Percentiles rank a stretch among this genome's conserved stretches.
phyloP scores from a whole-genome alignment of 345 rosid genomes.

The Salix viminalis region DNA sequence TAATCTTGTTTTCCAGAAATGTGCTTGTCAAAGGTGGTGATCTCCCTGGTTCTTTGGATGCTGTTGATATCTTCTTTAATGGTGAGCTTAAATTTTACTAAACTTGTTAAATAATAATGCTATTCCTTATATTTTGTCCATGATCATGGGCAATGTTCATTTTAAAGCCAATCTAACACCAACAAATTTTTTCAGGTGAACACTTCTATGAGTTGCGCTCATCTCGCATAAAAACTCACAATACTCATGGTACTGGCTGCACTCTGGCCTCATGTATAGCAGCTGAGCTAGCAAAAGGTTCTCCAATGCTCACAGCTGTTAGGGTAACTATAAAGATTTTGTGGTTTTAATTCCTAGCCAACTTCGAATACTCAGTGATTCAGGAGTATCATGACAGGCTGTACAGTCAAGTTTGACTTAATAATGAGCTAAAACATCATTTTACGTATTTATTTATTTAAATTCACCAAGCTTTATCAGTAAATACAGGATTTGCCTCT shows the following conservation, averaged over 20 bases:
- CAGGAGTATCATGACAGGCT: background rate
- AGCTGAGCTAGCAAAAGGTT: constrained; percentile 94
- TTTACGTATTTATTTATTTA: background rate
- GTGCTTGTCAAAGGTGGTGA: constrained; percentile 97
- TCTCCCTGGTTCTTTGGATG: constrained; percentile 76
- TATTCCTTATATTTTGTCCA: background rate
- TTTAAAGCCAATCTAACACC: background rate
- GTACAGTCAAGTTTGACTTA: background rate
- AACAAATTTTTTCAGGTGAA: constrained; percentile 41
- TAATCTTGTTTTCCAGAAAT: constrained; percentile 42
- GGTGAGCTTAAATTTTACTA: constrained; percentile 36
- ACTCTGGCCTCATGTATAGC: constrained; percentile 96
- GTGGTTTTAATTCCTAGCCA: background rate
- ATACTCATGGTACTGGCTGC: constrained; percentile 97
- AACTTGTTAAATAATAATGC: background rate
- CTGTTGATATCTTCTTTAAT: constrained; percentile 77
- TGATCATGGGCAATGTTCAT: background rate
- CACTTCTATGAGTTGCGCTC: constrained; percentile 58
- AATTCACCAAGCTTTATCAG: background rate
- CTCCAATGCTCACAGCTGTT: constrained; percentile 69
- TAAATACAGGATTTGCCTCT: background rate
- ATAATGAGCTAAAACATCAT: background rate
- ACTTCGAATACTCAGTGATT: background rate
- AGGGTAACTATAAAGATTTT: constrained; percentile 40
- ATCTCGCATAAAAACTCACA: constrained; percentile 63